Conservation (phyloP, 140 eudicot genomes). For the Oenanthe javanica region DNA sequence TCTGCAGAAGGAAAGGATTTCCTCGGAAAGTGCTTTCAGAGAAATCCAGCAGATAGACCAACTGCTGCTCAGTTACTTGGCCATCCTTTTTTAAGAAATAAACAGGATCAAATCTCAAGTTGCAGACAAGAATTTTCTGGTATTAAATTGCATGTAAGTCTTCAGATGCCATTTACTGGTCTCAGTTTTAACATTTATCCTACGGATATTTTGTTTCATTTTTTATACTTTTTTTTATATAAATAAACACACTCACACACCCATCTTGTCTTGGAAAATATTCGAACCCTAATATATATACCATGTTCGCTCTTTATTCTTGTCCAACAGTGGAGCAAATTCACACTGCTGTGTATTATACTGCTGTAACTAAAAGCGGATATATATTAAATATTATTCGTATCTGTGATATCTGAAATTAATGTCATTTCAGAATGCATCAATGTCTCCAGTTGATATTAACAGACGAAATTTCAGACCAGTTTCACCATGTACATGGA, state of each 20-base stretch:
- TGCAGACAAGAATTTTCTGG: conserved; percentile 34
- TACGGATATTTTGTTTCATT: not conserved
- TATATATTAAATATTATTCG: not conserved
- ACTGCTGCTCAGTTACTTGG: conserved; percentile 60
- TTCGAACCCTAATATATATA: too few species aligned
- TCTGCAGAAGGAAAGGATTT: conserved; percentile 88
- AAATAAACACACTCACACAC: too few species aligned
- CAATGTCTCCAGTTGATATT: conserved; percentile 19
- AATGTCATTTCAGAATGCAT: conserved; percentile 30
- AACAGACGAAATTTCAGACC: conserved; percentile 27
- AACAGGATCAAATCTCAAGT: conserved; percentile 31
- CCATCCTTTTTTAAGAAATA: conserved; percentile 60
- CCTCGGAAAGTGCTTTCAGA: conserved; percentile 57
- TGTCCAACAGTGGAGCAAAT: not conserved
- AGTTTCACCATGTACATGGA: conserved; percentile 23
- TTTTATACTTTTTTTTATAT: too few species aligned
- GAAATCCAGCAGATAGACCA: conserved; percentile 74
- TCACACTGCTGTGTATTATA: not conserved
- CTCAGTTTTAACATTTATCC: not conserved
- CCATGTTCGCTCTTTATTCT: too few species aligned
- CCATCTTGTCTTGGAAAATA: too few species aligned
- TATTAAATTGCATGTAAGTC: conserved; percentile 41
- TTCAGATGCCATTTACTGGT: not conserved
- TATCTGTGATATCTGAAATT: not conserved
- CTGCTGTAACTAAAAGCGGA: not conserved